Conservation (phyloP, 306 rosid genomes). For the Fragaria ananassa region DNA sequence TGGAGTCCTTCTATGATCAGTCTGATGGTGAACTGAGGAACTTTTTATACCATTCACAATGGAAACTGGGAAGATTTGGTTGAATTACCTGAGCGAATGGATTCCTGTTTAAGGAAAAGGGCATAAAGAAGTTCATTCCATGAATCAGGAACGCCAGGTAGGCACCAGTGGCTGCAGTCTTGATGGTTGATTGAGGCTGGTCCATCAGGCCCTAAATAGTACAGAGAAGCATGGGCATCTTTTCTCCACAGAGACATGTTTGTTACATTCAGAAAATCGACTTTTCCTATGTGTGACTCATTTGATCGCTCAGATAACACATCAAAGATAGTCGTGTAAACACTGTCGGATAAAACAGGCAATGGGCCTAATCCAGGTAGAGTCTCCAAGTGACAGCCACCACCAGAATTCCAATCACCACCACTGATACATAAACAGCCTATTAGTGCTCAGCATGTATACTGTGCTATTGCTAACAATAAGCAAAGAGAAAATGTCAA, state of each 20-base stretch:
- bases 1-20: not conserved
- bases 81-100: slow-evolving; percentile 12
- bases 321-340: slow-evolving; percentile 38
- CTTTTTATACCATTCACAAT: slow-evolving; percentile 16
- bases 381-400: slow-evolving; percentile 79
- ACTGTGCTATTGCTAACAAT: not conserved
- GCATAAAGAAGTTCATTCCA: slow-evolving; percentile 87
- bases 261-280: slow-evolving; percentile 66
- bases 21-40: slow-evolving; percentile 5
- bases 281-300: slow-evolving; percentile 34
- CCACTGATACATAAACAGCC: slow-evolving; percentile 48
- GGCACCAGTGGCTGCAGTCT: slow-evolving; percentile 98
- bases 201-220: slow-evolving; percentile 50
- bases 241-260: slow-evolving; percentile 64
- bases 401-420: slow-evolving; percentile 84
- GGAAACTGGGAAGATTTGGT: slow-evolving; percentile 32
- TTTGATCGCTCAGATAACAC: slow-evolving; percentile 42
- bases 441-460: slow-evolving; percentile 23
- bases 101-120: slow-evolving; percentile 54
- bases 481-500: not conserved
- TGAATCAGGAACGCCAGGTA: slow-evolving; percentile 90
- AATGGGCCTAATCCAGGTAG: slow-evolving; percentile 57
- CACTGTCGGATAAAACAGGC: slow-evolving; percentile 34
- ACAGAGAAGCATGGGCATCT: slow-evolving; percentile 84
- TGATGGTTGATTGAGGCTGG: slow-evolving; percentile 56